Conservation (phyloP, 192 early-diverging fungal genomes). For the Allomyces macrogynus region DNA sequence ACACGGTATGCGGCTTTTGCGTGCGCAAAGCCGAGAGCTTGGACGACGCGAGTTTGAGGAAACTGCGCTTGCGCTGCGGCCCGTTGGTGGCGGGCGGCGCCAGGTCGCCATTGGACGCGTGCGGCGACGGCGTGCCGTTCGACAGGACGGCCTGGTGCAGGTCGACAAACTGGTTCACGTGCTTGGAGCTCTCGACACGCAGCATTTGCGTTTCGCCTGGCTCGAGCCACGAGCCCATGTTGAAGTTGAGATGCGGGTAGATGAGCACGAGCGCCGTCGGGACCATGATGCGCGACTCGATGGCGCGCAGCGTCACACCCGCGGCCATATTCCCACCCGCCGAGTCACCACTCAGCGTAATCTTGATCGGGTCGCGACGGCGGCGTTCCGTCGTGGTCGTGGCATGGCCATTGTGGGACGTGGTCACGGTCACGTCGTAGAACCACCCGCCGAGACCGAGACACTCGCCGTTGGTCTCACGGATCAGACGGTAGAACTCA, state of each 20-base stretch:
- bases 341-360: slow-evolving; percentile 72
- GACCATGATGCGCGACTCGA: slow-evolving; percentile 32
- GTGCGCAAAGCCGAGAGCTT: background rate
- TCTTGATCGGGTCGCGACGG: slow-evolving; percentile 31
- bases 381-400: background rate
- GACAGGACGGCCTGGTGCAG: too few species aligned
- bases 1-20: background rate
- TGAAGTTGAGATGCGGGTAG: slow-evolving; percentile 81
- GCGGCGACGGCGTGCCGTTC: too few species aligned
- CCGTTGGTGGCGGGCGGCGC: too few species aligned
- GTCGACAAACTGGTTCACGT: too few species aligned
- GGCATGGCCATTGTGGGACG: background rate
- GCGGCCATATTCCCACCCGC: slow-evolving; percentile 83
- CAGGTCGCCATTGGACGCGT: too few species aligned
- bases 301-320: slow-evolving; percentile 53
- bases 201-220: too few species aligned
- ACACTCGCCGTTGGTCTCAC: slow-evolving; percentile 49
- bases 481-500: slow-evolving; percentile 56
- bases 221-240: slow-evolving; percentile 62
- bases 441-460: slow-evolving; percentile 52
- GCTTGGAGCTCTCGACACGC: too few species aligned
- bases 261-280: slow-evolving; percentile 63
- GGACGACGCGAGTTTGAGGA: background rate
- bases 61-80: background rate
- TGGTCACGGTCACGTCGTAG: slow-evolving; percentile 3